Conservation (phyloP, 345 rosid species). For the Nasturtium officinale region DNA sequence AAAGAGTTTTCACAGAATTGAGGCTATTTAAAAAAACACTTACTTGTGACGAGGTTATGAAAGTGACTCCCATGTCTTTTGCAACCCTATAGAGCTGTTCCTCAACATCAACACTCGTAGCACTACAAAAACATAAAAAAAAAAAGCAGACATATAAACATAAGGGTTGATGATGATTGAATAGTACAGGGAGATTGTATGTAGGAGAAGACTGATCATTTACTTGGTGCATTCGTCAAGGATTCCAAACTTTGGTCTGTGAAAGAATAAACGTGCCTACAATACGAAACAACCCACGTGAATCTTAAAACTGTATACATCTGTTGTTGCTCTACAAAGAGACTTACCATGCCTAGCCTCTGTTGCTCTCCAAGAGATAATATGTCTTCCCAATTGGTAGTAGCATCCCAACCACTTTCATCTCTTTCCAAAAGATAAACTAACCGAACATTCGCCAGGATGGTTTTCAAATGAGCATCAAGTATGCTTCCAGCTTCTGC, state of each 20-base stretch:
- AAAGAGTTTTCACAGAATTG: neutral
- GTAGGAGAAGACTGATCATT: constrained; percentile 23
- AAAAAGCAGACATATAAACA: constrained; percentile 12
- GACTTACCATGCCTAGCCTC: constrained; percentile 92
- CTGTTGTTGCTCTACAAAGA: constrained; percentile 7
- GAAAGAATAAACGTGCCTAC: constrained; percentile 95
- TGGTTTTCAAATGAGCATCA: constrained; percentile 64
- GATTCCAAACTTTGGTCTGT: constrained; percentile 86
- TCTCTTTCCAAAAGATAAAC: constrained; percentile 89
- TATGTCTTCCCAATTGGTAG: constrained; percentile 82
- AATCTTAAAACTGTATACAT: neutral
- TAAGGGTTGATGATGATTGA: neutral
- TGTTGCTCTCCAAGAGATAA: constrained; percentile 99
- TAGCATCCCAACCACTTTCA: constrained; percentile 84
- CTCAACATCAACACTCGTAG: constrained; percentile 95
- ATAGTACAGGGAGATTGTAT: neutral
- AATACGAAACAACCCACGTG: constrained; percentile 32
- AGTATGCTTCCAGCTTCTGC: constrained; percentile 48
- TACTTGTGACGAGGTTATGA: constrained; percentile 94
- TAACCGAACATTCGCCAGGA: constrained; percentile 79
- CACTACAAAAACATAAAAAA: constrained; percentile 56
- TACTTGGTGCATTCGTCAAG: constrained; percentile 99
- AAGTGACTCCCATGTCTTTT: constrained; percentile 77
- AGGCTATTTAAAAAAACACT: constrained; percentile 11
- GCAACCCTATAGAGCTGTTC: constrained; percentile 93